These are phyloP conservation scores for Pichia thaimueangensis DNA, from an alignment of 805 yeast genomes.

Conservation along the genomic window DNA sequence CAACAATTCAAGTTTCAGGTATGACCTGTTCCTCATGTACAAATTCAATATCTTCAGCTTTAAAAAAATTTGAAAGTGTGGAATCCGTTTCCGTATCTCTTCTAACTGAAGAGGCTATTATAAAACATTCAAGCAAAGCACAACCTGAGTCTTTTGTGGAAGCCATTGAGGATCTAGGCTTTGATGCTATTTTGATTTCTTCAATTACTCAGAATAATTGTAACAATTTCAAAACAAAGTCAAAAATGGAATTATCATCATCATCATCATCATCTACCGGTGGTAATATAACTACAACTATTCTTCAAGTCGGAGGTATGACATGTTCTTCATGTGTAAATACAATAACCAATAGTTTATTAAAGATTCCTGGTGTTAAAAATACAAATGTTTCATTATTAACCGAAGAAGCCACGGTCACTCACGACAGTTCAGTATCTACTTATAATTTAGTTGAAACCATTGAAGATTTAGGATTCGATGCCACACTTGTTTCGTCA, in stretches of 20 bases:
- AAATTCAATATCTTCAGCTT: slow-evolving; percentile 44
- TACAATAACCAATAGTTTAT: slow-evolving; percentile 41
- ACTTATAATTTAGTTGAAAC: slow-evolving; percentile 37
- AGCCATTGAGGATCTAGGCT: slow-evolving; percentile 42
- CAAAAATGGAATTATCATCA: neutral
- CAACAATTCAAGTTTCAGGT: slow-evolving; percentile 47
- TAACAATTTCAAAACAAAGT: neutral
- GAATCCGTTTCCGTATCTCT: slow-evolving; percentile 51
- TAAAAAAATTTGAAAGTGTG: slow-evolving; percentile 30
- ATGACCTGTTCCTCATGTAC: slow-evolving; percentile 71
- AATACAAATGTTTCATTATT: slow-evolving; percentile 60
- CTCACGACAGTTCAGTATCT: slow-evolving; percentile 35
- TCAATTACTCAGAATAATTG: neutral
- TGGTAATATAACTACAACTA: slow-evolving; percentile 10
- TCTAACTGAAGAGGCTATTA: slow-evolving; percentile 61
- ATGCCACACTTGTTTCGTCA: slow-evolving; percentile 24
- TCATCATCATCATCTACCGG: neutral
- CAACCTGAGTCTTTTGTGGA: slow-evolving; percentile 31
- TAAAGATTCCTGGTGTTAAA: slow-evolving; percentile 21
- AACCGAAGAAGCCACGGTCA: slow-evolving; percentile 65
- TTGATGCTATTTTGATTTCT: slow-evolving; percentile 30
- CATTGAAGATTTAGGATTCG: slow-evolving; percentile 73
- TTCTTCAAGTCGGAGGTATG: slow-evolving; percentile 59
- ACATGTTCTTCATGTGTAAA: slow-evolving; percentile 85
- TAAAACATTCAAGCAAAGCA: slow-evolving; percentile 37